Base-by-base conservation (phyloP, 352 stramenopile genomes). In the Globisporangium yorkense region DNA sequence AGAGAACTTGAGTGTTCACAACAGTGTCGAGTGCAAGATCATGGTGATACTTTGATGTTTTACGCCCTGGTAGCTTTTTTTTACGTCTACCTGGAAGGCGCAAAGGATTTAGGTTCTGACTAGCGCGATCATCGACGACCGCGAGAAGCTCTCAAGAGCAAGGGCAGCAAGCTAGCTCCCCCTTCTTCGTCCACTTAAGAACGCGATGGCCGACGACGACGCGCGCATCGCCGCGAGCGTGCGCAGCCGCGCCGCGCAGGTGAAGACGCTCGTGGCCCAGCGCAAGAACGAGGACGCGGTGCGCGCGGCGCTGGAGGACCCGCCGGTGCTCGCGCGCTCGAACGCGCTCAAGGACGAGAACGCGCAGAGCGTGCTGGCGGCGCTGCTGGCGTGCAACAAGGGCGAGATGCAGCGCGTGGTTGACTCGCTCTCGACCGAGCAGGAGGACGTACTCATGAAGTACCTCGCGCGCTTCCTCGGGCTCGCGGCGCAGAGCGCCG, bases 391-490 rank as follows among this genome's bases (percentile, higher is more conserved):
- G 20, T 94, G 85, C 70, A 92, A 92, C 68, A 94, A 94, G 70
- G 83, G 80, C 61, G 85, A 94, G 68, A 91, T 89, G 77, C 80
- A 91, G 67, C 81, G 80, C 58, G 66, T 74, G 29, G 81, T 97
- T 59, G 81, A 94, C 60, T 77, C 72, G 53, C 72, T 97, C 37
- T 73, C 51, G 35, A 75, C 65, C 16, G 71, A 88, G 39, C 61
- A 83, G 51, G 83, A 93, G 57, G 88, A 97, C 63, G 74, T 63
- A 8, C 72, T 97, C 35, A 92, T 96, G 82, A 97, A 96, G 69
- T 97, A 96, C 66, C 64, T 97, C 35, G 87, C 88, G 74, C 80
- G 84, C 48, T 86, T 92, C 43, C 65, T 96, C 20, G 77, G 67
- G 2, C 68, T 90, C 29, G 68, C 86, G 24, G 75, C 76, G 57